A percentile compares a stretch with the other conserved stretches of the same genome.
Conservation (phyloP, 2,329 filamentous ascomycete genomes). For the Gliomastix tumulicola region DNA sequence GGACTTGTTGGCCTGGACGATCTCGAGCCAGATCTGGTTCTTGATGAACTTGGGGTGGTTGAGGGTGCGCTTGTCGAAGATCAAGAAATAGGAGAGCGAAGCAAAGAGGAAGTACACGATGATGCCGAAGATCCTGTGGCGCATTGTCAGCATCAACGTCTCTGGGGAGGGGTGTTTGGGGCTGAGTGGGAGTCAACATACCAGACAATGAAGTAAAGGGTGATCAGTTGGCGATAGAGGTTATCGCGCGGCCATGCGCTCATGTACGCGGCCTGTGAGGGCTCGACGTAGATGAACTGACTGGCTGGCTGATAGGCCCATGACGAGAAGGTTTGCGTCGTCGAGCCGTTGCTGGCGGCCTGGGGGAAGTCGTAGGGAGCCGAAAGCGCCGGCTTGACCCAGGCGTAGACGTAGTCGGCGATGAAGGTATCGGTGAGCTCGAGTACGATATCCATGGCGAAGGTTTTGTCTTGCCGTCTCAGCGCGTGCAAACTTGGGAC, state of each 20-base stretch:
- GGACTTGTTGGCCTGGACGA: conserved; percentile 66
- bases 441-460: conserved; percentile 83
- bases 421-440: conserved; percentile 77
- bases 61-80: conserved; percentile 88
- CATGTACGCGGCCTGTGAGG: conserved; percentile 70
- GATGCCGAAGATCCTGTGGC: conserved; percentile 71
- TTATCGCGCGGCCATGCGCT: conserved; percentile 76
- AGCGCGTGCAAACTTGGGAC: no score
- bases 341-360: conserved; percentile 39
- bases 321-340: conserved; percentile 46
- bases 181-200: conserved; percentile 31
- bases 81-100: conserved; percentile 73
- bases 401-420: conserved; percentile 74
- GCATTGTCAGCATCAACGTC: background rate
- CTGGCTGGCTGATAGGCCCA: conserved; percentile 71
- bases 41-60: conserved; percentile 92
- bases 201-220: conserved; percentile 83
- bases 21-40: conserved; percentile 84
- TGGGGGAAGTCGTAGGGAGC: conserved; percentile 45
- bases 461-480: no score
- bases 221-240: conserved; percentile 63
- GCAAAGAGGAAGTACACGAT: conserved; percentile 81
- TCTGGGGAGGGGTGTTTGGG: background rate
- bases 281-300: conserved; percentile 60
- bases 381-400: conserved; percentile 53